Base-by-base conservation (phyloP, 2,329 filamentous ascomycete species). In the Setomelanomma holmii region DNA sequence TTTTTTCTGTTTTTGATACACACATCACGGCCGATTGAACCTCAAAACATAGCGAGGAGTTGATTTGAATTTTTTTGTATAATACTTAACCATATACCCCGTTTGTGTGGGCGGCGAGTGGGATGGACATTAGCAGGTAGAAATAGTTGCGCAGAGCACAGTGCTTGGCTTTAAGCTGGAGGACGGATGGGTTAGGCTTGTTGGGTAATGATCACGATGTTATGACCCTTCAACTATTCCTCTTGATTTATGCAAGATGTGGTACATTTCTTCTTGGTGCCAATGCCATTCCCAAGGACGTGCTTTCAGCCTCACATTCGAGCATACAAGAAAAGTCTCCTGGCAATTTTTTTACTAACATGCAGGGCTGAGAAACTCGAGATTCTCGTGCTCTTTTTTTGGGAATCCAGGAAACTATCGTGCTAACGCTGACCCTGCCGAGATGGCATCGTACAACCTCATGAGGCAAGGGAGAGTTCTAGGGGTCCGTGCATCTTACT, bases 61-160 rank as follows among this genome's bases (percentile, higher is more conserved):
- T 42, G 34, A 38, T 36, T 48, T 35, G 36, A 17, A 30, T 35
- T 53, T 61, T 56, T 30, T 55, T 59, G 56, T 61, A 61, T 53
- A 56, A 53, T 59, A 61, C 49, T 57, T 56, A 59, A 49, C 46
- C 53, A 61, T 61, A 61, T 62, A 62, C 56, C 56, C 53, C 45
- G 49, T 60, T 62, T 54, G 54, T 52, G 48, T 53, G 53, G 50
- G 47, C 50, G 49, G 19, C 24, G 23, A 27, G 33, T 16, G 22
- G 39, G 19, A 20, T 19, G 14, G 34, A 33, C n/a, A n/a, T n/a
- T n/a, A n/a, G n/a, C n/a, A 17, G 4, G 17, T 36, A 17, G 34
- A 16, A 36, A n/a, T 17, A 36, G 16, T 14, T 16, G n/a, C 11
- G 16, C 14, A 12, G 24, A 6, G 24, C 24, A 27, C 12, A 30